Percentiles rank a stretch among this genome's conserved stretches.
Evolutionary conservation across 2,329 filamentous ascomycete species (phyloP).

Genomic region (Lachnellula hyalina): DNA sequence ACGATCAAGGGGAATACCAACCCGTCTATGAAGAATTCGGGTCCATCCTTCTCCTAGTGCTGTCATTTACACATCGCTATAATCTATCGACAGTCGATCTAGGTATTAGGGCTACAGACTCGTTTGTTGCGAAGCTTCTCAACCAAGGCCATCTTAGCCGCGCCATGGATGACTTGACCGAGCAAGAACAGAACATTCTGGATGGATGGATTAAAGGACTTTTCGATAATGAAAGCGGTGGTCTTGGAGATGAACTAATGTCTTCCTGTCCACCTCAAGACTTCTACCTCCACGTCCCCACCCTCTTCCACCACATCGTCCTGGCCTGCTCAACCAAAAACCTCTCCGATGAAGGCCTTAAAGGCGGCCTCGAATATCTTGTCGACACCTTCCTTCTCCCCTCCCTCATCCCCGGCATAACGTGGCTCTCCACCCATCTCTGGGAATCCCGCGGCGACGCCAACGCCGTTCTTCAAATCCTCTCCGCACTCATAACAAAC

Average conservation of each 20-base stretch:
- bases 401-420: constrained; percentile 67
- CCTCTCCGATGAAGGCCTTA: constrained; percentile 64
- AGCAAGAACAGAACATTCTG: constrained; percentile 59
- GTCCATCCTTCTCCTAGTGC: constrained; percentile 65
- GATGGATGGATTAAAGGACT: constrained; percentile 72
- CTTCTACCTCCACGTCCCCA: constrained; percentile 73
- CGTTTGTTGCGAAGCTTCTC: constrained; percentile 65
- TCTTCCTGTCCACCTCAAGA: constrained; percentile 76
- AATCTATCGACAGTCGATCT: constrained; percentile 59
- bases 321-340: constrained; percentile 61
- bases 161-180: constrained; percentile 54
- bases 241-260: constrained; percentile 75
- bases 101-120: constrained; percentile 52
- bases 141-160: constrained; percentile 53
- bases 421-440: constrained; percentile 65
- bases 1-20: constrained; percentile 79
- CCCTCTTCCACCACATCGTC: constrained; percentile 70
- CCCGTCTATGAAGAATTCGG: constrained; percentile 84
- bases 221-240: constrained; percentile 67
- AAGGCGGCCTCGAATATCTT: constrained; percentile 72
- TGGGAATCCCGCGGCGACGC: constrained; percentile 63
- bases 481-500: constrained; percentile 62
- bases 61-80: constrained; percentile 74
- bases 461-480: constrained; percentile 63
- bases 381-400: constrained; percentile 78